Evolutionary conservation across 768 basidiomycete species (phyloP).

Genomic region (Phylloporus arenicola): DNA sequence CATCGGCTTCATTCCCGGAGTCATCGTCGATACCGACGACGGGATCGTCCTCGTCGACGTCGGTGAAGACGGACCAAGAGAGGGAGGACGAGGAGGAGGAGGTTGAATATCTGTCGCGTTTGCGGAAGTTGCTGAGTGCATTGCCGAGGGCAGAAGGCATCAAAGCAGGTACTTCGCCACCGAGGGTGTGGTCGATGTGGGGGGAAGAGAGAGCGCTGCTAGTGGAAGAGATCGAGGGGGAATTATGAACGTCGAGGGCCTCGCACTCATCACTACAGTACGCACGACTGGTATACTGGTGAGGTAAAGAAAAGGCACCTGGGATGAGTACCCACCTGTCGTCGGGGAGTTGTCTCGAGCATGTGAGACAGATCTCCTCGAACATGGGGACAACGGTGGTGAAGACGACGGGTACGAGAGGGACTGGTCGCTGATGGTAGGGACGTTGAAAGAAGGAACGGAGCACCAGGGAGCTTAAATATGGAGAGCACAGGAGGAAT

Average conservation of each 20-base stretch:
- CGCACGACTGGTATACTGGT: conserved; percentile 43
- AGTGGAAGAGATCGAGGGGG: conserved; percentile 58
- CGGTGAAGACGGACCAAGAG: conserved; percentile 59
- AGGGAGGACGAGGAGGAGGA: conserved; percentile 66
- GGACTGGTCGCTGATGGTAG: conserved; percentile 3
- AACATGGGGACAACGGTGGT: conserved; percentile 46
- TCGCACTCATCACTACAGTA: conserved; percentile 73
- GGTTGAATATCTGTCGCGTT: conserved; percentile 46
- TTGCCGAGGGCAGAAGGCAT: conserved; percentile 54
- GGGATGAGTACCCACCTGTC: conserved; percentile 47
- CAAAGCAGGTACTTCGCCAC: conserved; percentile 63
- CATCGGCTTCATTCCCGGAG: conserved; percentile 27
- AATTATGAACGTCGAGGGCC: conserved; percentile 49
- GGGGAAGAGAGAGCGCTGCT: conserved; percentile 71
- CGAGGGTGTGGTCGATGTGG: conserved; percentile 45
- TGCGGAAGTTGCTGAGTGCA: conserved; percentile 42
- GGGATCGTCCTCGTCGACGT: conserved; percentile 53
- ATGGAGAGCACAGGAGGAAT: conserved; percentile 35
- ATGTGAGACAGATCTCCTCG: conserved; percentile 72
- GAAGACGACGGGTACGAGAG: not conserved
- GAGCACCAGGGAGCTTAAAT: conserved; percentile 26
- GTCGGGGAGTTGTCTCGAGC: conserved; percentile 59
- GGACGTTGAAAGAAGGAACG: conserved; percentile 20
- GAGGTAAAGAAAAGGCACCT: conserved; percentile 11
- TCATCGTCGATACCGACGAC: conserved; percentile 32